Conservation (phyloP, 2,329 filamentous ascomycete species). For the Aulographum hederae region DNA sequence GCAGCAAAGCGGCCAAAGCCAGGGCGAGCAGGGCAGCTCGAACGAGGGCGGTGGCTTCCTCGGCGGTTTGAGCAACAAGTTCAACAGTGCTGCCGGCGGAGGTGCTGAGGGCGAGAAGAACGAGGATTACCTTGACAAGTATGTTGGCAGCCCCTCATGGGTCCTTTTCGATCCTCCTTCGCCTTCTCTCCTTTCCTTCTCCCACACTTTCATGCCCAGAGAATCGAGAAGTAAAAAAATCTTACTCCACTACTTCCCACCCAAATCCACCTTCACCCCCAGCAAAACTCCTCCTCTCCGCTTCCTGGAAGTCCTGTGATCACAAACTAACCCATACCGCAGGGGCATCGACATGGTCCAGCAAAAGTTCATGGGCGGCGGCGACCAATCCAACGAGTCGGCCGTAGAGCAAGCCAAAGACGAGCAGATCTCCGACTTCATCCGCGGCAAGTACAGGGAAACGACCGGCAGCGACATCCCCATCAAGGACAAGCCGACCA, state of each 20-base stretch:
- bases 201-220: no score
- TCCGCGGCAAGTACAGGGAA: constrained; percentile 52
- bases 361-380: constrained; percentile 52
- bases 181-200: no score
- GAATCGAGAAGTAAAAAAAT: no score
- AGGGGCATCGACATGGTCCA: constrained; percentile 51
- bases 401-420: constrained; percentile 73
- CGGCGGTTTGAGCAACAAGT: constrained; percentile 46
- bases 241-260: no score
- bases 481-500: constrained; percentile 47
- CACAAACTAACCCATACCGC: constrained; percentile 5
- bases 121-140: constrained; percentile 70
- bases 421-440: constrained; percentile 55
- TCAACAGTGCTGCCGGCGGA: constrained; percentile 55
- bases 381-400: constrained; percentile 46
- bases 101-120: constrained; percentile 62
- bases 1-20: neutral
- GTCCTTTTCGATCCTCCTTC: neutral
- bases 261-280: no score
- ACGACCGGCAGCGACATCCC: constrained; percentile 50
- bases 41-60: constrained; percentile 26
- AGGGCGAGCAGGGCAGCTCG: constrained; percentile 13
- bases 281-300: constrained; percentile 4
- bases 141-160: constrained; percentile 6
- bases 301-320: constrained; percentile 1